These are phyloP conservation scores for Colletotrichum theobromicola DNA, from an alignment of 2,329 filamentous ascomycete genomes.

Conservation along the genomic window DNA sequence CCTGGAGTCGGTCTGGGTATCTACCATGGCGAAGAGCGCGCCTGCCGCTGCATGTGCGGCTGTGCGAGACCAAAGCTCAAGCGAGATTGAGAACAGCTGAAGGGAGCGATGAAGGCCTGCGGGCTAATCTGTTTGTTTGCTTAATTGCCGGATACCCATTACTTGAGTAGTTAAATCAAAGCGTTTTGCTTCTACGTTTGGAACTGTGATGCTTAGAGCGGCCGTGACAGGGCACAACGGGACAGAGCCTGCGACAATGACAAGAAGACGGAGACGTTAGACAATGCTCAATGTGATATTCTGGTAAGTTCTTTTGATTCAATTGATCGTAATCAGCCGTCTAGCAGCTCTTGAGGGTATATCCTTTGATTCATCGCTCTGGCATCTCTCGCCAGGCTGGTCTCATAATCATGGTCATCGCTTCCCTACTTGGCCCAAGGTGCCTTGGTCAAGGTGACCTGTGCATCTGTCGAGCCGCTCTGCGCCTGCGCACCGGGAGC, in stretches of 20 bases:
- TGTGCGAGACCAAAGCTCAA: too few relatives aligned
- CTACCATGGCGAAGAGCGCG: too few relatives aligned
- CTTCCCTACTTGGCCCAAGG: constrained; percentile 48
- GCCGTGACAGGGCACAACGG: neutral
- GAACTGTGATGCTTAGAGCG: neutral
- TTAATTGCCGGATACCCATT: constrained; percentile 23
- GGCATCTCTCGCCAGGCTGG: too few relatives aligned
- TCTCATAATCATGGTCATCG: neutral
- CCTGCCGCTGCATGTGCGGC: too few relatives aligned
- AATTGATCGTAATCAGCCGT: neutral
- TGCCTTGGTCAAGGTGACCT: constrained; percentile 49
- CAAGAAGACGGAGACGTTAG: neutral
- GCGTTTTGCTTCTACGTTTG: neutral
- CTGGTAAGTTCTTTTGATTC: neutral
- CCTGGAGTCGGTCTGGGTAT: neutral
- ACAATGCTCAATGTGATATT: neutral
- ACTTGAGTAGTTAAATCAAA: constrained; percentile 17
- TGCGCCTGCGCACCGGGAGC: constrained; percentile 15
- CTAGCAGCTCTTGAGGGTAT: neutral
- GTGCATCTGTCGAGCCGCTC: constrained; percentile 38
- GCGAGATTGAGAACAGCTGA: too few relatives aligned
- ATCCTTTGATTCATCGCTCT: neutral
- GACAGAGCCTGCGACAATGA: neutral
- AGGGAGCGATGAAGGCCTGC: neutral
- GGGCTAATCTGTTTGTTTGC: constrained; percentile 12